Evolutionary conservation across 192 early-diverging fungal species (phyloP), one percentile per base, ranked within the genome.

Genomic region (Kappamyces sp.): DNA sequence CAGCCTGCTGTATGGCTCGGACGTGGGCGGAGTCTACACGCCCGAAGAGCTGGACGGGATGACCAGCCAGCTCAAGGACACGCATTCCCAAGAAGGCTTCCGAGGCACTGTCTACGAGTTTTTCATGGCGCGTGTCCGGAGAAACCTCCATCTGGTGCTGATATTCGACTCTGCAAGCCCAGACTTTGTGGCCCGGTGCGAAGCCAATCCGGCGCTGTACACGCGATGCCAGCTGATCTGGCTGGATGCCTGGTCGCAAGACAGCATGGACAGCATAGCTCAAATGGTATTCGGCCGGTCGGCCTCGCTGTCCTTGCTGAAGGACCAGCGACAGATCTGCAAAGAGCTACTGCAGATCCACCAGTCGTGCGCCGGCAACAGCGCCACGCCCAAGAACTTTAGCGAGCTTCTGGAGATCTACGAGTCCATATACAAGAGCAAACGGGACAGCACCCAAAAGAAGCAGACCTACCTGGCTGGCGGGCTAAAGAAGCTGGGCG

Each of bases 191-290:
- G 36, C 31, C 6, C 55, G 59, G 36, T 82, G 74, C 60, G 72
- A 83, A 57, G 64, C 79, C 7, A 82, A 81, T 65, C 81, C 81
- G 12, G 79, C 79, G 2, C 45, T 84, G 6, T 79, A 75, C 46
- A 73, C 74, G 0, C 41, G 71, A 2, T 84, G 80, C 49, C 66
- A 74, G 46, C 71, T 82, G 30, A 57, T 59, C 33, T 83, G 81
- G 79, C 53, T 69, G 45, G 77, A 79, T 36, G 29, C 38, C 2
- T 84, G 77, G 74, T 53, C 62, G 1, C 15, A 47, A 7, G 72
- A 80, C 32, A 84, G 69, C 47, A 80, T 75, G 68, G 35, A 51
- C n/a, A 2, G 42, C 0, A 5, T 80, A 8, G 59, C 71, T 22
- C 51, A 62, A 50, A 47, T 45, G 5, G 29, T 22, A 1, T 77